Evolutionary conservation across 345 rosid genomes (phyloP).

Genomic region (Crucihimalaya himalaica): DNA sequence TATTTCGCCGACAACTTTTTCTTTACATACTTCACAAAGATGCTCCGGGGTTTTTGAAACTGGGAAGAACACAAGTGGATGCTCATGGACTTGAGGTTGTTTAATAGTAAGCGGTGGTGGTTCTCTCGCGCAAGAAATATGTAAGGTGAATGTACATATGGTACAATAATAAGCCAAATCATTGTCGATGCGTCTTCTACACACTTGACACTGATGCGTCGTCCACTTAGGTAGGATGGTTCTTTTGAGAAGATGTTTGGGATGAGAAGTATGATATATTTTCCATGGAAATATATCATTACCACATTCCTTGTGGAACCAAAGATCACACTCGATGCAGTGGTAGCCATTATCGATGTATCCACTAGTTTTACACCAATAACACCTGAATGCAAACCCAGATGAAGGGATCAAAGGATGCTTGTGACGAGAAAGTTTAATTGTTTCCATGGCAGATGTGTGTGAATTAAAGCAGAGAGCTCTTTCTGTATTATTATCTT

Average conservation of each 20-base stretch:
- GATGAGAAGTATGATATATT: not conserved
- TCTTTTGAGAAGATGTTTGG: not conserved
- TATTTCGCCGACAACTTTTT: not conserved
- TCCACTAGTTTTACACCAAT: not conserved
- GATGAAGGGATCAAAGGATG: not conserved
- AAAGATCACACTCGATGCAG: not conserved
- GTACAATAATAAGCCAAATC: not conserved
- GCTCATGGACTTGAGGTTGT: not conserved
- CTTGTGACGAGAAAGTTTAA: not conserved
- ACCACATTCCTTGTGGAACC: not conserved
- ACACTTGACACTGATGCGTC: not conserved
- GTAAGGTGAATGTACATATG: not conserved
- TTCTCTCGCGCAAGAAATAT: not conserved
- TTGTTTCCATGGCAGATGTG: not conserved
- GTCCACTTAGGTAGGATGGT: too few species aligned
- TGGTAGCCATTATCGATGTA: not conserved
- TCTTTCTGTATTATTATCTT: not conserved
- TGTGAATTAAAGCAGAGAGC: not conserved
- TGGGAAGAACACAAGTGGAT: conserved; percentile 1
- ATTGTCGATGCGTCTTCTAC: not conserved
- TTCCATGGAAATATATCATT: fast-evolving
- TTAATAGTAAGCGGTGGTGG: not conserved
- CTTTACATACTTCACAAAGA: not conserved
- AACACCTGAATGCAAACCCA: not conserved
- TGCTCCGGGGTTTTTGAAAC: not conserved